Base-by-base conservation (phyloP, 2,329 filamentous ascomycete genomes). In the Colletotrichum falcatum region DNA sequence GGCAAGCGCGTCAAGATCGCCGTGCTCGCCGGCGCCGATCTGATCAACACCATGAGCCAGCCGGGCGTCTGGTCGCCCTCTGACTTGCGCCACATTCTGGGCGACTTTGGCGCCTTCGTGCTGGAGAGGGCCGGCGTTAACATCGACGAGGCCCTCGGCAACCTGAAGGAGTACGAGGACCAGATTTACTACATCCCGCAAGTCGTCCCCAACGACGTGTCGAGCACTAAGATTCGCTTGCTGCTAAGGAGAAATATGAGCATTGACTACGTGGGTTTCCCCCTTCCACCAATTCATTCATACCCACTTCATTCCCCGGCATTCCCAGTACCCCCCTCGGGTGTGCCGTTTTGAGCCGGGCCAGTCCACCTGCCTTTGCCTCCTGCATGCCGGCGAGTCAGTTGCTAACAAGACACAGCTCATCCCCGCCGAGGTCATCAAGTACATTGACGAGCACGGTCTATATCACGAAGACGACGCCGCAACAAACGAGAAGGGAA, bases 181-280 rank as follows among this genome's bases (percentile, higher is more conserved):
- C 96, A 97, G 75, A 90, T 97, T 72, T 91, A 94, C 77, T 92
- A 97, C 64, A 95, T 97, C 73, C 92, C 93, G 66, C 94, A 97
- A 80, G 88, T 97, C 61, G 95, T 97, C 59, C 90, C 93, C 74
- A 96, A 96, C 79, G 92, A 96, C 75, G 91, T 96, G 71, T 76
- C 75, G 33, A 76, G 74, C 58, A 76, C 75, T 26, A 75, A 75
- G 69, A 70, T 76, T 16, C 72, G 72, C 8, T 46, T 74, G 39
- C 30, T 72, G 42, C 28, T 73, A n/a, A 72, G 71, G 61, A 68
- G 70, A 44, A 71, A 66, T 61, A 73, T 73, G 72, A 73, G 69
- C 60, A 73, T 73, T 18, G 72, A 73, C 56, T 73, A 73, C 35
- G 72, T 73, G 56, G 28, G 70, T 49, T 33, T 8, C 7, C 3